Evolutionary conservation across 2,329 filamentous ascomycete genomes (phyloP), one percentile per base, ranked within the genome.

Genomic region (Hymenoscyphus infarciens): DNA sequence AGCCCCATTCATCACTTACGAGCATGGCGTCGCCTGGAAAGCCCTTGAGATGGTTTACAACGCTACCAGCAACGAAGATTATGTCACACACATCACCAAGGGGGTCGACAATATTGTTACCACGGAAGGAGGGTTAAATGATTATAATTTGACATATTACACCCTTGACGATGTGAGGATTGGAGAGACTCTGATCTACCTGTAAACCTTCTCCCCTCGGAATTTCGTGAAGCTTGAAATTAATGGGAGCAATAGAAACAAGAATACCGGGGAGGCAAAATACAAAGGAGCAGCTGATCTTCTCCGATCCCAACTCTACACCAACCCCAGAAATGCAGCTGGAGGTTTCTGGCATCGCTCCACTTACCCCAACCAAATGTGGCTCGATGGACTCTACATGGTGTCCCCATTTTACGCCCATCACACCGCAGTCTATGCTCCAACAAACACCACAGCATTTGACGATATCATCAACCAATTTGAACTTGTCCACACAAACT

Each of bases 341-440:
- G 82, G 82, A 10, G 82, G 82, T 1, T 82, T 84, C 75, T 84
- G 81, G 81, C 82, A 85, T 66, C 75, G 79, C 0, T 71, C 76
- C 16, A 73, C 79, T 10, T 49, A 49, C 19, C 42, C 42, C 22
- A 49, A 49, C 11, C 42, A 49, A 1, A 49, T 49, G 42, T 49
- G 42, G 42, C 42, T 49, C 8, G 59, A 60, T 45, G 83, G 83
- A 1, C 80, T 82, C 25, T 83, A 76, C 72, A 82, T 82, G 80
- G 77, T 78, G 0, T 61, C 65, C 7, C 67, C 69, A 6, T 74
- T 74, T 61, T 74, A 74, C 52, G 68, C 71, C 16, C 66, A 71
- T 42, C 69, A 68, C 64, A 71, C 69, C 39, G 42, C 42, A 13
- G 42, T 68, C 11, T 72, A 70, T 31, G 68, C 70, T n/a, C 52